phyloP scores from a whole-genome alignment of 2,329 filamentous ascomycete genomes.

The Pestalotiopsis sp. region DNA sequence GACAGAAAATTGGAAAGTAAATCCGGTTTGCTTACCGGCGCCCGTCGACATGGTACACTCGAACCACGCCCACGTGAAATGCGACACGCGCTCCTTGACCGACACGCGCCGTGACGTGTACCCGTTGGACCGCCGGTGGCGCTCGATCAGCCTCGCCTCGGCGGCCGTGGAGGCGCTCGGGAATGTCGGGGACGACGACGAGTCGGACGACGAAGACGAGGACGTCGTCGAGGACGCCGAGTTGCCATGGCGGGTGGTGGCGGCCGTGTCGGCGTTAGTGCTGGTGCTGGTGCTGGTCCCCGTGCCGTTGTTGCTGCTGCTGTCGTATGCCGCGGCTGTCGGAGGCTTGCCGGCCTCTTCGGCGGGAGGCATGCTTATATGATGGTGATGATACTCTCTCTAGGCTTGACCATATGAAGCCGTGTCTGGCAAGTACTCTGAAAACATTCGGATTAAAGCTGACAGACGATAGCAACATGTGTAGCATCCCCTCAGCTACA shows the following conservation, averaged over 20 bases:
- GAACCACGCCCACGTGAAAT: constrained; percentile 32
- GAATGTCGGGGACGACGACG: not conserved
- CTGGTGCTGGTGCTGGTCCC: not conserved
- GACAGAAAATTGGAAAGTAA: too few species aligned
- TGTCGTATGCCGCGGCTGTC: not conserved
- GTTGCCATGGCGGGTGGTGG: not conserved
- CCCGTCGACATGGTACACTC: constrained; percentile 36
- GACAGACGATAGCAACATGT: not conserved
- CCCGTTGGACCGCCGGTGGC: not conserved
- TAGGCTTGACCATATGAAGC: not conserved
- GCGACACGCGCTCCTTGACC: constrained; percentile 5
- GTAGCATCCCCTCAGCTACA: not conserved
- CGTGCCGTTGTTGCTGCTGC: not conserved
- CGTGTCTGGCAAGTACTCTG: not conserved
- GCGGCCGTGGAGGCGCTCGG: not conserved
- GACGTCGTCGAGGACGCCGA: not conserved
- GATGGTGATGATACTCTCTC: not conserved
- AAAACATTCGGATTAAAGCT: not conserved
- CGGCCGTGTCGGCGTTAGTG: not conserved
- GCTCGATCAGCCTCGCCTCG: not conserved
- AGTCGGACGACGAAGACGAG: not conserved
- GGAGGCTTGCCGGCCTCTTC: not conserved
- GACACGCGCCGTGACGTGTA: constrained; percentile 3
- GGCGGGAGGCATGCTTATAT: not conserved
- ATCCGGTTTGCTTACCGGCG: constrained; percentile 9